Evolutionary conservation across 1,139 yeast species (phyloP), one percentile per base, ranked within the genome.

Genomic region (Trichomonascaceae sp.): DNA sequence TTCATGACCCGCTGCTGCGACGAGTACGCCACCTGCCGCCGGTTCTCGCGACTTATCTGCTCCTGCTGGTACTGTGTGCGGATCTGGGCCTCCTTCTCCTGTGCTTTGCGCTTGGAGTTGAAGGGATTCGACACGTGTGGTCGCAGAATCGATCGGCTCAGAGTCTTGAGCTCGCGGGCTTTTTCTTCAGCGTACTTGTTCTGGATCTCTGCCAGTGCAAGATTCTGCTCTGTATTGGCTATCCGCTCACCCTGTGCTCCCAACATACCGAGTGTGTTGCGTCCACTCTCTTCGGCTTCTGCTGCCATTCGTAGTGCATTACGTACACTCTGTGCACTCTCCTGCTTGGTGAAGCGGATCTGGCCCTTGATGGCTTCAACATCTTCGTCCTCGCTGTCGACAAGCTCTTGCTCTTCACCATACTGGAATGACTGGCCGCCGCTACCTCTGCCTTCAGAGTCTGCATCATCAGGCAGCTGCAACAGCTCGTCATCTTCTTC

Each of bases 201-300:
- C 52, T 85, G 95, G 2, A 85, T 76, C 40, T 76, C 81, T 30
- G 93, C 82, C 37, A 80, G 60, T 37, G 81, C 71, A 46, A 89
- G 60, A 46, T 76, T 77, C 46, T 74, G 75, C 53, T 87, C 96
- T 14, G 89, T 76, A 50, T 71, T 74, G 52, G 78, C 80, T 43
- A 89, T 63, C 34, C 84, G 65, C 53, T 85, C 96, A 37, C 93
- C 76, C 57, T 92, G 98, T 15, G 89, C 73, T 18, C 97, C 97
- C 36, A 89, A 67, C 74, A 84, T 76, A 17, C 96, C 96, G 45
- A 87, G 61, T 0, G 97, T 79, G 53, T 87, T 84, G 35, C 84
- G 70, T 17, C 94, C 98, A 5, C 87, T 72, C 36, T 79, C 80
- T 54, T 87, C 96, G 1, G 97, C 96, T 47, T 84, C 92, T 43